These are phyloP conservation scores for Acarospora socialis DNA, from an alignment of 2,329 filamentous ascomycete genomes.

Conservation along the genomic window DNA sequence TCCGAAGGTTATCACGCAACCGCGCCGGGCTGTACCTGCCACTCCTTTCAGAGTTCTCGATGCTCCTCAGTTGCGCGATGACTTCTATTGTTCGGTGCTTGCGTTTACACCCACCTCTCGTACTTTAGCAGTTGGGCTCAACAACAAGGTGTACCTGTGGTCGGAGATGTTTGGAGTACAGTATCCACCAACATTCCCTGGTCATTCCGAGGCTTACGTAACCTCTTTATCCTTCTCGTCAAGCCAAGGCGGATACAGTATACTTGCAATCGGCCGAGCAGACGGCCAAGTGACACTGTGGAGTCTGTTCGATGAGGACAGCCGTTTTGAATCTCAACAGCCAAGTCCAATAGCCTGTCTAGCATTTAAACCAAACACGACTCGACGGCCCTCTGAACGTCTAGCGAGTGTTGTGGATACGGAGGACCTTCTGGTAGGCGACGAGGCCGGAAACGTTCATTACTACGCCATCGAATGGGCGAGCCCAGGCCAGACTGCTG, in stretches of 20 bases:
- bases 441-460: conserved; percentile 68
- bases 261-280: conserved; percentile 72
- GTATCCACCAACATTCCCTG: conserved; percentile 41
- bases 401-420: conserved; percentile 42
- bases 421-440: conserved; percentile 77
- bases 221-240: conserved; percentile 90
- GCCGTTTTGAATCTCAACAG: conserved; percentile 63
- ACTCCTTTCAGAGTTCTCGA: conserved; percentile 80
- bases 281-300: conserved; percentile 64
- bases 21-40: conserved; percentile 42
- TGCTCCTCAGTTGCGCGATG: conserved; percentile 76
- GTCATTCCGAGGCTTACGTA: conserved; percentile 40
- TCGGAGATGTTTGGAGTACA: conserved; percentile 59
- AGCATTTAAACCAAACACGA: conserved; percentile 57
- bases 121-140: conserved; percentile 71
- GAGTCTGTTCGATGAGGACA: conserved; percentile 50
- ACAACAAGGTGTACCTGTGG: conserved; percentile 73
- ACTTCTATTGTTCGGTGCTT: conserved; percentile 87
- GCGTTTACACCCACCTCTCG: conserved; percentile 66
- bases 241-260: conserved; percentile 54
- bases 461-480: conserved; percentile 86
- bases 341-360: conserved; percentile 63
- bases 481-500: conserved; percentile 33
- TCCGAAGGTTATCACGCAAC: conserved; percentile 10
- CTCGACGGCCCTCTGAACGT: conserved; percentile 35